A percentile compares a stretch with the other conserved stretches of the same genome.
Conservation (phyloP, 805 yeast genomes). For the Candida corydali region DNA sequence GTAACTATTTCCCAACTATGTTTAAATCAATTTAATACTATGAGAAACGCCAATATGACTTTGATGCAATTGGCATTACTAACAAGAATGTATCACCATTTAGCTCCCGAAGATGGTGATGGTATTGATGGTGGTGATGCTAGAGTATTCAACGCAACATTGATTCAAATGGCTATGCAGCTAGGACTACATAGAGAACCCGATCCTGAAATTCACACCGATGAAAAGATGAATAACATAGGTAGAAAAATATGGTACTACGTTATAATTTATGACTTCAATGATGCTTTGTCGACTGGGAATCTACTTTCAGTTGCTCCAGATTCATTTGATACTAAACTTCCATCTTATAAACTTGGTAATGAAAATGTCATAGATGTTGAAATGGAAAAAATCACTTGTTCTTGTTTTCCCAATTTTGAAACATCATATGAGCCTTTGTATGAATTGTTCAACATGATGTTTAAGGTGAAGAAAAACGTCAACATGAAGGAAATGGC, state of each 20-base stretch:
- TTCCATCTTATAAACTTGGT: conserved; percentile 32
- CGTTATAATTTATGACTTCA: conserved; percentile 26
- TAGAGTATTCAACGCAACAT: conserved; percentile 50
- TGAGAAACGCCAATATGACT: conserved; percentile 41
- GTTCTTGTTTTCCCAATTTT: conserved; percentile 23
- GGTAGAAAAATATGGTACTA: conserved; percentile 60
- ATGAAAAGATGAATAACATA: conserved; percentile 35
- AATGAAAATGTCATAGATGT: conserved; percentile 31
- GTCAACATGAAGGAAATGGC: conserved; percentile 18
- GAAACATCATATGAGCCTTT: conserved; percentile 22
- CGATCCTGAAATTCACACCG: conserved; percentile 22
- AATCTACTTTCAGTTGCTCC: conserved; percentile 26
- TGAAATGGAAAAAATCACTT: conserved; percentile 33
- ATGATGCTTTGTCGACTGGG: conserved; percentile 29
- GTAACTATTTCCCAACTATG: conserved; percentile 30
- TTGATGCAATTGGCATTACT: conserved; percentile 53
- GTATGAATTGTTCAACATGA: conserved; percentile 21
- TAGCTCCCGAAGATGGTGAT: conserved; percentile 55
- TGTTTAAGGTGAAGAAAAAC: conserved; percentile 16
- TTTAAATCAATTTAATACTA: conserved; percentile 30
- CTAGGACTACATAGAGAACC: conserved; percentile 72
- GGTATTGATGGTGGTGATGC: conserved; percentile 56
- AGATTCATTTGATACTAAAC: conserved; percentile 24
- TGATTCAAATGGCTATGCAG: conserved; percentile 63
- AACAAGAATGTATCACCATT: conserved; percentile 46